Evolutionary conservation across 345 rosid species (phyloP).

Genomic region (Corchorus olitorius): DNA sequence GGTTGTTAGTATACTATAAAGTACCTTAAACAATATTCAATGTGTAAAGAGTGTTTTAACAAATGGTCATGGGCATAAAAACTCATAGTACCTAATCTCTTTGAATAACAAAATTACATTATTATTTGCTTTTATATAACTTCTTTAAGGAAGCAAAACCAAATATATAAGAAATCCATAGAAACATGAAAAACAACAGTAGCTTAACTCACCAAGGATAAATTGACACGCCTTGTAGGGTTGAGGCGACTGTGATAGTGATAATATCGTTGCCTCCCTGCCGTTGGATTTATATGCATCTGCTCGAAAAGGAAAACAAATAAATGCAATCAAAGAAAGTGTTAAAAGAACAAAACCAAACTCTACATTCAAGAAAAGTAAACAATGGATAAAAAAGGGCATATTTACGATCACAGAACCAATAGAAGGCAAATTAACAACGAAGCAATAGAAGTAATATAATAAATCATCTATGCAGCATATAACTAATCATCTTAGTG

Average conservation of each 20-base stretch:
- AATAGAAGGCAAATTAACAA: neutral
- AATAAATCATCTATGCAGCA: neutral
- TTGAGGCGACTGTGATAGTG: conserved; percentile 77
- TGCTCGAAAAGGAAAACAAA: conserved; percentile 28
- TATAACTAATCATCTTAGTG: neutral
- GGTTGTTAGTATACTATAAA: neutral
- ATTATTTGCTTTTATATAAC: neutral
- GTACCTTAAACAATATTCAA: neutral
- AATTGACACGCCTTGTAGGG: conserved; percentile 85
- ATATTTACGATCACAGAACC: neutral
- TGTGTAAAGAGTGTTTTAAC: neutral
- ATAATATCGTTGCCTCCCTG: conserved; percentile 86
- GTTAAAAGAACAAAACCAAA: neutral
- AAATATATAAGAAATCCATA: neutral
- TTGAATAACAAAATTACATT: neutral
- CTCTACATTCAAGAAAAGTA: neutral
- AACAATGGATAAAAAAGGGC: neutral
- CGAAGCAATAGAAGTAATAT: neutral
- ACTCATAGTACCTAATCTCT: neutral
- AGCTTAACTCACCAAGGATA: conserved; percentile 69
- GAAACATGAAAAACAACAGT: neutral
- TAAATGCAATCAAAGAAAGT: neutral
- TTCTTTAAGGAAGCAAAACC: neutral
- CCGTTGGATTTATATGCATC: conserved; percentile 79
- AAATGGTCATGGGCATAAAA: neutral